Conservation (phyloP, 2,329 filamentous ascomycete genomes). For the Colletotrichum zoysiae region DNA sequence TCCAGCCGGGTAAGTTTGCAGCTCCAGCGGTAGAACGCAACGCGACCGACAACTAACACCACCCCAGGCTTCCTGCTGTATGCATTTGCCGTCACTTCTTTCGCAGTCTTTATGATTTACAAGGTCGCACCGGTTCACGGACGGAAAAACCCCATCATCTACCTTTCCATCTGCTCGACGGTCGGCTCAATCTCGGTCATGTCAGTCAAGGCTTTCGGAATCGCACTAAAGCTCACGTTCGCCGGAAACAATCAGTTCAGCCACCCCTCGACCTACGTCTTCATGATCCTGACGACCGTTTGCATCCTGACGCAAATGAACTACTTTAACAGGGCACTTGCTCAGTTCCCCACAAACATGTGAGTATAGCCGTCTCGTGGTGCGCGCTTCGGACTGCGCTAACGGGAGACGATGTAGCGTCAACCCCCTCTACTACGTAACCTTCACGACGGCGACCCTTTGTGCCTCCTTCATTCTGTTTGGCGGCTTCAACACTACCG, state of each 20-base stretch:
- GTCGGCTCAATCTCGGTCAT: conserved; percentile 98
- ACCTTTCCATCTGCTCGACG: conserved; percentile 96
- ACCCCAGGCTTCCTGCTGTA: conserved; percentile 87
- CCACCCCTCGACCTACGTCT: conserved; percentile 96
- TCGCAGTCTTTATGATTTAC: conserved; percentile 96
- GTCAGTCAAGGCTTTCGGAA: conserved; percentile 98
- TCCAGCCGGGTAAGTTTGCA: conserved; percentile 80
- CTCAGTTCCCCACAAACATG: conserved; percentile 98
- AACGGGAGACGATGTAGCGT: conserved; percentile 68
- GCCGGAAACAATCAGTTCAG: conserved; percentile 94
- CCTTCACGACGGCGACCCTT: conserved; percentile 94
- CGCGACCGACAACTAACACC: conserved; percentile 23
- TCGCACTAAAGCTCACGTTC: conserved; percentile 95
- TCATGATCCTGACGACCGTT: conserved; percentile 90
- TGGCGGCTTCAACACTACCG: conserved; percentile 94
- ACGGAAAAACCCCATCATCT: conserved; percentile 95
- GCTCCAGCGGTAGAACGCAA: neutral
- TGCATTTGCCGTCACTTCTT: conserved; percentile 81
- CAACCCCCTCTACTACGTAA: conserved; percentile 97
- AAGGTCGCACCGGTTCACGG: conserved; percentile 89
- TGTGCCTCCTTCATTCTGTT: conserved; percentile 97
- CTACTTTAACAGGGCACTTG: conserved; percentile 99
- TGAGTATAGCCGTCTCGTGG: conserved; percentile 61
- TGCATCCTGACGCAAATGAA: conserved; percentile 99
- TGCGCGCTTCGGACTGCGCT: conserved; percentile 21